Evolutionary conservation across 2,329 filamentous ascomycete species (phyloP), one percentile per base, ranked within the genome.

Genomic region (Diaporthe sp.): DNA sequence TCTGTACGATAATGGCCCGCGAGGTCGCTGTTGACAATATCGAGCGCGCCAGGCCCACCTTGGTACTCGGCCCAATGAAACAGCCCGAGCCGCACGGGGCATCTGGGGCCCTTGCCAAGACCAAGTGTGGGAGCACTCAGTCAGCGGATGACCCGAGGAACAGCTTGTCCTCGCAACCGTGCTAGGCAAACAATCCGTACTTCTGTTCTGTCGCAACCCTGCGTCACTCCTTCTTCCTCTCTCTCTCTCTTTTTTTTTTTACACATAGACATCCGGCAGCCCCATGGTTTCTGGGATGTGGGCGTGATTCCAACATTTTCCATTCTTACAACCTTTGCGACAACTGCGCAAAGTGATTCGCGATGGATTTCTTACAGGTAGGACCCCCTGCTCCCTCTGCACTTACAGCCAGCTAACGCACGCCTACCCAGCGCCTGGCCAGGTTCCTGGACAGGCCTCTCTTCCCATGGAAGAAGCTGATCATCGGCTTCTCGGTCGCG

Each of bases 401-500:
- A 72, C 58, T 72, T 80, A 77, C 81, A 61, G 70, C n/a, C 65
- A 57, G 74, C 77, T 77, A 78, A 78, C 76, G 59, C 34, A 62
- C 74, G 74, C 49, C 67, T 65, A 73, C 65, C 44, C 82, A 93
- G 91, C 90, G 90, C 88, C 92, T 98, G 79, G 95, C 95, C 82
- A 92, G 91, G 84, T 92, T 94, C 85, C 93, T 98, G 81, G 97
- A 99, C 88, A 92, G 94, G 82, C 96, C 96, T 75, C 89, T 94
- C 82, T 98, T 98, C 87, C 96, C 97, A 73, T 99, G 97, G 97
- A 99, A 98, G 91, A 94, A 92, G 84, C 92, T 99, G 81, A 96
- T 99, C 81, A 91, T 98, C 80, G 94, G 95, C 81, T 99, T 99
- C 87, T 98, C 95, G 42, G 84, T 98, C 80, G 95, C 94, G 77